Conservation (phyloP, 192 early-diverging fungal species). For the Coemansia sp. region DNA sequence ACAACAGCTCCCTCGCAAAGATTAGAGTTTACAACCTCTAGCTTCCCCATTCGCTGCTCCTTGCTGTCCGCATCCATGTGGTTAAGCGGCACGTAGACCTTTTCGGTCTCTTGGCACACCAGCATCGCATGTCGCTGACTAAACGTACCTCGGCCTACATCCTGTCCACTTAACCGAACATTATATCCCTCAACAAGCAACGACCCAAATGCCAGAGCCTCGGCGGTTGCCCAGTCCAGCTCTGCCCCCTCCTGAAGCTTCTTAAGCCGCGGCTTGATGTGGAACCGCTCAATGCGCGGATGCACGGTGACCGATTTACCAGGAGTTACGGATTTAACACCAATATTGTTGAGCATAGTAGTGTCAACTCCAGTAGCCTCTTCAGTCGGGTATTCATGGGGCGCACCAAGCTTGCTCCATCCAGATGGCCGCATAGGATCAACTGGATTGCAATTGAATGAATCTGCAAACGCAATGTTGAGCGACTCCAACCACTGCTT, state of each 20-base stretch:
- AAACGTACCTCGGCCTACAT: conserved; percentile 97
- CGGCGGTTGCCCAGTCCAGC: conserved; percentile 95
- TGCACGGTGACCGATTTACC: conserved; percentile 70
- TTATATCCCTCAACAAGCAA: conserved; percentile 80
- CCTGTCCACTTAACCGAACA: conserved; percentile 93
- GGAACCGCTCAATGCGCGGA: conserved; percentile 85
- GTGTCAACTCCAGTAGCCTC: conserved; percentile 62
- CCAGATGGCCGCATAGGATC: conserved; percentile 14
- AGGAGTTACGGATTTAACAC: conserved; percentile 68
- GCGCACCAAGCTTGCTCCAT: conserved; percentile 21
- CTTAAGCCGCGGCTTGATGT: conserved; percentile 77
- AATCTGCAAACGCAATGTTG: conserved; percentile 27
- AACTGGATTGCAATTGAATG: conserved; percentile 27
- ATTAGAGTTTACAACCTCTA: conserved; percentile 89
- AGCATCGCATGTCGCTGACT: conserved; percentile 97
- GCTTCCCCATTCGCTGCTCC: conserved; percentile 48
- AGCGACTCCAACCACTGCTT: conserved; percentile 30
- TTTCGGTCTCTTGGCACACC: conserved; percentile 87
- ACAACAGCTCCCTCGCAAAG: conserved; percentile 92
- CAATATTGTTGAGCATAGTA: conserved; percentile 67
- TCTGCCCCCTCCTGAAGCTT: conserved; percentile 70
- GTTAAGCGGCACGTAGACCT: conserved; percentile 84
- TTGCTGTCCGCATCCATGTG: conserved; percentile 45
- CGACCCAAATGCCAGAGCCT: conserved; percentile 88
- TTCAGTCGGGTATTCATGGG: conserved; percentile 20